phyloP scores from a whole-genome alignment of 768 basidiomycete genomes.

The Phanerochaete carnosa region DNA sequence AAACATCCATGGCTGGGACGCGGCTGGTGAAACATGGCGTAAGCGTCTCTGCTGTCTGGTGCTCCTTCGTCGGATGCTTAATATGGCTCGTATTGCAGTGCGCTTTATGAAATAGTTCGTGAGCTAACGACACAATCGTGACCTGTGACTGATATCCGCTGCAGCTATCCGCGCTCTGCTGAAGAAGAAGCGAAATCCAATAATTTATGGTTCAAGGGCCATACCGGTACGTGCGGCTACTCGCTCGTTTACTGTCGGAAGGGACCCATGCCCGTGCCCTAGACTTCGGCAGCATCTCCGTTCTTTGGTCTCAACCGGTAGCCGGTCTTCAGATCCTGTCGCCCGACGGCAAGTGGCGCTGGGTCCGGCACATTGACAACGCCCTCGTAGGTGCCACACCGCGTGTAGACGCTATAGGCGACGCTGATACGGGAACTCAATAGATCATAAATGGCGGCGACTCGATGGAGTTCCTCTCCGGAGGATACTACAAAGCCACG shows the following conservation, averaged over 20 bases:
- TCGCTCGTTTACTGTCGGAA: not conserved
- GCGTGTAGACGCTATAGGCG: not conserved
- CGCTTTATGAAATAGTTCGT: conserved; percentile 33
- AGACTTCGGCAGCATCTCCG: conserved; percentile 56
- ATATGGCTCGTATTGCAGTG: not conserved
- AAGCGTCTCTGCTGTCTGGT: not conserved
- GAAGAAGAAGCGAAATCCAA: conserved; percentile 50
- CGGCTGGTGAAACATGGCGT: conserved; percentile 31
- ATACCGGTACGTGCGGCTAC: conserved; percentile 39
- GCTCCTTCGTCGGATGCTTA: too few species aligned
- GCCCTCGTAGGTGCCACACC: conserved; percentile 26
- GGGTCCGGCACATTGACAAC: conserved; percentile 33
- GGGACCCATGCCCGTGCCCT: not conserved
- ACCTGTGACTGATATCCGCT: not conserved
- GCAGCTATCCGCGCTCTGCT: conserved; percentile 45
- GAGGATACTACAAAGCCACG: conserved; percentile 57
- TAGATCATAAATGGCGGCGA: conserved; percentile 61
- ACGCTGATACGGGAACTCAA: not conserved
- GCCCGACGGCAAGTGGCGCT: conserved; percentile 45
- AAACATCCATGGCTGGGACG: conserved; percentile 35
- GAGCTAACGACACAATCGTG: not conserved
- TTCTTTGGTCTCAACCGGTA: conserved; percentile 61
- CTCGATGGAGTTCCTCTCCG: conserved; percentile 56
- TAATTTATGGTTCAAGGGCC: conserved; percentile 59
- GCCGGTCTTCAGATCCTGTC: conserved; percentile 55